Conservation (phyloP, 768 basidiomycete genomes). For the Boletus speciosus region DNA sequence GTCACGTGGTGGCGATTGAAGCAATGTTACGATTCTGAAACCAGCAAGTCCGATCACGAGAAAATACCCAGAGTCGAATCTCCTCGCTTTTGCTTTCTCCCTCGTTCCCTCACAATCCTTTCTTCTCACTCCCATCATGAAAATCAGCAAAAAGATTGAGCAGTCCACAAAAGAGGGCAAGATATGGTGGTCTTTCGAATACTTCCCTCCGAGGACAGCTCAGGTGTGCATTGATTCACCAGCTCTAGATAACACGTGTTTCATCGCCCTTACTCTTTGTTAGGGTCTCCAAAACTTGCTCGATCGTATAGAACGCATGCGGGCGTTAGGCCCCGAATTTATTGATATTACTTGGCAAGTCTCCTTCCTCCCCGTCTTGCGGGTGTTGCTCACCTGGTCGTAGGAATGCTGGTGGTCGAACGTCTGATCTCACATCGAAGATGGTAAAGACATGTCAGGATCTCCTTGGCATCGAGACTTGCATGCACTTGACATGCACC, state of each 20-base stretch:
- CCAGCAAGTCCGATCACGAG: constrained; percentile 9
- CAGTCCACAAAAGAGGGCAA: constrained; percentile 82
- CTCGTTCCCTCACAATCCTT: constrained; percentile 18
- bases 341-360: constrained; percentile 93
- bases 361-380: not conserved
- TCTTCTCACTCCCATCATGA: constrained; percentile 52
- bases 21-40: constrained; percentile 2
- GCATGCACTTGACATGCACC: constrained; percentile 98
- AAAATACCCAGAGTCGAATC: constrained; percentile 24
- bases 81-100: not conserved
- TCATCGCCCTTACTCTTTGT: not conserved
- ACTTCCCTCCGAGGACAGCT: constrained; percentile 93
- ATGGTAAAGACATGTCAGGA: constrained; percentile 94
- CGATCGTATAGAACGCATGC: constrained; percentile 98
- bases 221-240: constrained; percentile 52
- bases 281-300: constrained; percentile 80
- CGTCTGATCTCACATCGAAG: constrained; percentile 89
- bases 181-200: constrained; percentile 98
- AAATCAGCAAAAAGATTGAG: constrained; percentile 91
- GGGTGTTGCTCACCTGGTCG: constrained; percentile 1
- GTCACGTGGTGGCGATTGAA: constrained; percentile 21
- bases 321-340: constrained; percentile 91
- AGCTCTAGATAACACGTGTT: not conserved
- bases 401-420: constrained; percentile 96
- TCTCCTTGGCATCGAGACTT: constrained; percentile 91